Evolutionary conservation across 345 rosid species (phyloP), one percentile per base, ranked within the genome.

Genomic region (Citrus cavaleriei): DNA sequence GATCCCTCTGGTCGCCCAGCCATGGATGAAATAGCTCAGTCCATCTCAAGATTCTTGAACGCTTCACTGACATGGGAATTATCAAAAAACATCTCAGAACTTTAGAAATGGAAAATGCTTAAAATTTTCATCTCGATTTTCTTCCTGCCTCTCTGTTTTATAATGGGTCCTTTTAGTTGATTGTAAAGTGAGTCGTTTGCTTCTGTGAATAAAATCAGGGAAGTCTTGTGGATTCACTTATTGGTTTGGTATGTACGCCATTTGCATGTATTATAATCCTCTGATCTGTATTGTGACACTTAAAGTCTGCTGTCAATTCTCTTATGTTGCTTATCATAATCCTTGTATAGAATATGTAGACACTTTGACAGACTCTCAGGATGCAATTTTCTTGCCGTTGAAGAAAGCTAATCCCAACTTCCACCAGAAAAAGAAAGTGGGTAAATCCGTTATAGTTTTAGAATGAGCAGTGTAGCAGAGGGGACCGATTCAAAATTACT

Each of bases 1-100:
- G 84, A 91, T 83, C 93, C 91, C 24, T 34, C 83, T 22, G 83
- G 63, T 71, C 97, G 97, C 24, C 98, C 97, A 59, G 73, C 86
- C 63, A 93, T 88, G 93, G 93, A 86, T 75, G 92, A 93, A 68
- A 80, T 88, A 49, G 83, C 80, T 72, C 79, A 80, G 73, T 84
- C 90, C 79, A 83, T 93, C 34, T 84, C 91, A 8, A 83, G 85
- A 80, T 87, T 90, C 82, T 76, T 88, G 81, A 79, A 82, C 2
- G 34, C 87, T 62, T 85, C 90, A 1, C 72, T 76, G 60, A 70
- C 77, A 18, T 82, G 83, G 87, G 89, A 87, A 72, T 82, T 70
- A 9, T 84, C 91, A 25, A 73, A 59, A 38, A 69, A 34, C 55
- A 19, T 37, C 60, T 80, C 70, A 25, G 66, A 58, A 74, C 64